Base-by-base conservation (phyloP, 306 rosid genomes). In the Casuarina cunninghamiana region DNA sequence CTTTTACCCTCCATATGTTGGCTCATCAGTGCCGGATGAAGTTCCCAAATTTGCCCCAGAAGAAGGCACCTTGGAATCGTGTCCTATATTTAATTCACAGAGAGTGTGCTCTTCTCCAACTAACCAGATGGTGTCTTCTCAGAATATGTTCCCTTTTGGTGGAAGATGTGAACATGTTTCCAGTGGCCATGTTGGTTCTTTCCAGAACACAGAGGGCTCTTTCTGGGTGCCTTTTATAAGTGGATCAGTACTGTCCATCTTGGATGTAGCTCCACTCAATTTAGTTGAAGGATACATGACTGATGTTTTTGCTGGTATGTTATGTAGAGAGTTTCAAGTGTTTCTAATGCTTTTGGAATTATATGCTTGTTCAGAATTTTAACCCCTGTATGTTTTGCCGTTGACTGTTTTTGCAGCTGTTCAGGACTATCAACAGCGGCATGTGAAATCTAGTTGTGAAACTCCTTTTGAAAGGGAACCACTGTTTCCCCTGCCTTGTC, bases 191-290 rank as follows among this genome's bases (percentile, higher is more conserved):
- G 75, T 74, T 68, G 84, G 82, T 73, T 62, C 82, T 78, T 83
- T 75, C 63, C 89, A 76, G 77, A 79, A 85, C 54, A 21, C 65
- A n/a, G 92, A 75, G 71, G 75, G 83, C 86, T 81, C 87, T 81
- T 86, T 84, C 46, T 90, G 88, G 91, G 83, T 84, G 79, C 93
- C 97, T 77, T 84, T 73, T 78, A 75, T 88, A 39, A 86, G 81
- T 85, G 89, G 92, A 75, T 89, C 87, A 16, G 78, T 93, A 70
- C 75, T 75, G 45, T 87, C 96, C 68, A 72, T 88, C 75, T 86
- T 93, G 71, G 99, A 95, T 80, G 96, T 91, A 81, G 86, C 91
- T 84, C 91, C 97, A 4, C 91, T 95, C 83, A 79, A 79, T 82
- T 85, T 95, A 71, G 87, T 87, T 75, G 88, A 89, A 82, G 79